These are phyloP conservation scores for Thielaviopsis punctulata DNA, from an alignment of 2,329 filamentous ascomycete species.

Conservation along the genomic window DNA sequence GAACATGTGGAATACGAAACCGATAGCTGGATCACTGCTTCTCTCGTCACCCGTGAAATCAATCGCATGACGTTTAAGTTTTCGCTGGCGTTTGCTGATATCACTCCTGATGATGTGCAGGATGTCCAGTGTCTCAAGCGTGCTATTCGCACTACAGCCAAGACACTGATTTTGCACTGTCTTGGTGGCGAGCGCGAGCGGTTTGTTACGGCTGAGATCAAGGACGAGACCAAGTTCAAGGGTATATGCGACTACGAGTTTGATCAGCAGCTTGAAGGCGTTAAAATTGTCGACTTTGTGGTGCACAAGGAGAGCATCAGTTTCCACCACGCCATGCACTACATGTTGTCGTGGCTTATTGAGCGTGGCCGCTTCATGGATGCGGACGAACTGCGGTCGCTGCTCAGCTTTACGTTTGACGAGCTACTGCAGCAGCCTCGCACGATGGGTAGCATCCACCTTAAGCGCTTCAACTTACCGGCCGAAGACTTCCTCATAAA, in stretches of 20 bases:
- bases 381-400: conserved; percentile 43
- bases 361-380: conserved; percentile 70
- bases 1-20: conserved; percentile 98
- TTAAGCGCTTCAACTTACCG: conserved; percentile 35
- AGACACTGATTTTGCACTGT: conserved; percentile 75
- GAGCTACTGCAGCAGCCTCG: conserved; percentile 48
- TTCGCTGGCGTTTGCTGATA: conserved; percentile 65
- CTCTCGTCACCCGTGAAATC: conserved; percentile 83
- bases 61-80: conserved; percentile 82
- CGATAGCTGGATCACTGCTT: conserved; percentile 94
- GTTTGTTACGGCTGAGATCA: conserved; percentile 77
- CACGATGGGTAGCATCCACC: conserved; percentile 41
- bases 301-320: conserved; percentile 85
- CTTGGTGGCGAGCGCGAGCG: conserved; percentile 74
- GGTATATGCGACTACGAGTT: conserved; percentile 64
- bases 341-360: conserved; percentile 87
- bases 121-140: conserved; percentile 48
- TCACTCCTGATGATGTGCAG: conserved; percentile 45
- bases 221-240: conserved; percentile 72
- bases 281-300: conserved; percentile 66
- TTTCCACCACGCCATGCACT: conserved; percentile 93
- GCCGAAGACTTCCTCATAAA: conserved; percentile 70
- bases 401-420: conserved; percentile 55
- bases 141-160: conserved; percentile 59
- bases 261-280: conserved; percentile 37